Base-by-base conservation (phyloP, 768 basidiomycete genomes). In the Hydnum rufescens region DNA sequence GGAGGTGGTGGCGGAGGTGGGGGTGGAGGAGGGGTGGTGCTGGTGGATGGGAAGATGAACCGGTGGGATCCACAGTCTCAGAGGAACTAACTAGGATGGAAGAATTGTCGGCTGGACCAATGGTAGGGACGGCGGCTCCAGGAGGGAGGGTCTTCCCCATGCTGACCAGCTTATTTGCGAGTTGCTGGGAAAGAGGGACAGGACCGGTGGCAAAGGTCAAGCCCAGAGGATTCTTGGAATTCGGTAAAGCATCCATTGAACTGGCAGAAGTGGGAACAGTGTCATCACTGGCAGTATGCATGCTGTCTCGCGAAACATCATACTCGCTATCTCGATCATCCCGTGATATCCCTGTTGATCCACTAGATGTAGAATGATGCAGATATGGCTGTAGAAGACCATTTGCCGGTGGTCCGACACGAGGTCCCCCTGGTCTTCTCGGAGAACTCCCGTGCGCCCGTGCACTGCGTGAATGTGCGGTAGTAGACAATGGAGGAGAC, bases 1-100 rank as follows among this genome's bases (percentile, higher is more conserved):
- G 65, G 61, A 13, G 66, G 65, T 1, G 65, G 62, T 0, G 62
- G 59, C 5, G 64, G 61, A 1, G 63, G 61, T 5, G 60, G 59
- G 2, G 63, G 61, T 2, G 58, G 57, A 0, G 60, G 51, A 0
- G 65, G 59, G 66, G 61, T 0, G 66, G 63, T 0, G 66, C 63
- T 3, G 63, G 59, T 1, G 63, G 58, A 18, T 60, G 60, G 4
- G 62, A 58, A 4, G 60, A 57, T 4, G 59, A n/a, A n/a, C n/a
- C n/a, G n/a, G n/a, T n/a, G n/a, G n/a, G n/a, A n/a, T n/a, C n/a
- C n/a, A n/a, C n/a, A n/a, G n/a, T n/a, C n/a, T n/a, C n/a, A n/a
- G n/a, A n/a, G n/a, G n/a, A n/a, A n/a, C n/a, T n/a, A n/a, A n/a
- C n/a, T n/a, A n/a, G n/a, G n/a, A n/a, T n/a, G n/a, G n/a, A n/a